A percentile compares a stretch with the other conserved stretches of the same genome.
Evolutionary conservation across 179 eudicot species (phyloP).

Genomic region (Spergularia azorica): DNA sequence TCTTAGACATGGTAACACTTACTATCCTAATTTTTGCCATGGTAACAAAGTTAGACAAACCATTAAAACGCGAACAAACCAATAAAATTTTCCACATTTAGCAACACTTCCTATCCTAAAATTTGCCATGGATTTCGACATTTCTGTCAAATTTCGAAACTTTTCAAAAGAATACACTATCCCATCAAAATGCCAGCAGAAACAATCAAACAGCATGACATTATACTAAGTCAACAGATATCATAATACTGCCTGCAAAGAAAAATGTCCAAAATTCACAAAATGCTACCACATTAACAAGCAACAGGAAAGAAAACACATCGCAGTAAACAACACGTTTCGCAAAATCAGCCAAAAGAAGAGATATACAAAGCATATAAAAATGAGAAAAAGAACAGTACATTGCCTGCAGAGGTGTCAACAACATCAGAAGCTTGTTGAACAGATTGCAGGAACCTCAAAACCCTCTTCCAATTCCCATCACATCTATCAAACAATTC

Average conservation of each 20-base stretch:
- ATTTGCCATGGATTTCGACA: neutral
- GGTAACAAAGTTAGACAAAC: neutral
- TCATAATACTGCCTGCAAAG: neutral
- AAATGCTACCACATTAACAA: constrained; percentile 10
- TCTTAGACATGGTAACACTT: neutral
- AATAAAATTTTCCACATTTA: neutral
- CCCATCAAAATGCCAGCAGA: neutral
- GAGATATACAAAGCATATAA: neutral
- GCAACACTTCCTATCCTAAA: neutral
- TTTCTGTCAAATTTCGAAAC: neutral
- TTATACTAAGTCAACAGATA: constrained; percentile 1
- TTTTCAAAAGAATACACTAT: neutral
- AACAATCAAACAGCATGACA: constrained; percentile 12
- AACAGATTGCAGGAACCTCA: constrained; percentile 86
- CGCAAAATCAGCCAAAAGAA: neutral
- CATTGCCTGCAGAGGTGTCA: constrained; percentile 88
- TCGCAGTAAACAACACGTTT: neutral
- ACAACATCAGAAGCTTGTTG: constrained; percentile 76
- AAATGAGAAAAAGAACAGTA: constrained; percentile 39
- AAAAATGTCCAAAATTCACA: constrained; percentile 7
- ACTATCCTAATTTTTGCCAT: no score
- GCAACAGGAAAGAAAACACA: neutral
- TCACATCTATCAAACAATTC: constrained; percentile 55
- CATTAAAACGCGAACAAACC: neutral
- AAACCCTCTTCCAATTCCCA: constrained; percentile 81